phyloP scores from a whole-genome alignment of 129 eudicot genomes.

The Glebionis coronaria region DNA sequence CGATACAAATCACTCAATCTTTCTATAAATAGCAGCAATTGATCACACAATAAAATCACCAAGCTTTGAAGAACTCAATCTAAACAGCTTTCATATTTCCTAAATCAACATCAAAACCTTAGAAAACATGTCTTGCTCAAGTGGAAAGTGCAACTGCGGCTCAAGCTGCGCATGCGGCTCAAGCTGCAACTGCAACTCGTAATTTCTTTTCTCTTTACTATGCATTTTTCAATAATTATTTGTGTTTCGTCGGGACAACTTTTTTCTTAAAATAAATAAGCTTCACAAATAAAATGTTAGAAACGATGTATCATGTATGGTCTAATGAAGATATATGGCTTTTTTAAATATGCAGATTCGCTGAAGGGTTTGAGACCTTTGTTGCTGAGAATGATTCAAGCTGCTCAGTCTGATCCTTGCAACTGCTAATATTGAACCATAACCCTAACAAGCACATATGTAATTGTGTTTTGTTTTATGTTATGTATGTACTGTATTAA shows the following conservation, averaged over 20 bases:
- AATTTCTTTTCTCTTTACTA: constrained; percentile 1
- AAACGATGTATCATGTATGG: too few relatives aligned
- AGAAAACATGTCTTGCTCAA: constrained; percentile 43
- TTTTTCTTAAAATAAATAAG: too few relatives aligned
- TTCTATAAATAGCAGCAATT: constrained; percentile 36
- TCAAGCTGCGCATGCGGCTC: constrained; percentile 70
- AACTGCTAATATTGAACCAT: constrained; percentile 32
- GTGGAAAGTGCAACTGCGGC: constrained; percentile 78
- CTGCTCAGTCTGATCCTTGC: constrained; percentile 75
- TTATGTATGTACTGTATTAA: constrained; percentile 19
- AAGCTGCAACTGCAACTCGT: constrained; percentile 60
- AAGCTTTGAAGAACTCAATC: constrained; percentile 12
- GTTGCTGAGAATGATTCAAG: constrained; percentile 40
- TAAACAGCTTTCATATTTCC: constrained; percentile 9
- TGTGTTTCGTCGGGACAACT: too few relatives aligned
- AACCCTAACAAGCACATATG: too few relatives aligned
- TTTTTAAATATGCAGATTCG: constrained; percentile 23
- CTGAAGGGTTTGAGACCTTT: constrained; percentile 44
- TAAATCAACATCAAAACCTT: constrained; percentile 15
- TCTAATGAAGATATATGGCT: background rate
- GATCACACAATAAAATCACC: constrained; percentile 23
- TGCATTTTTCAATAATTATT: too few relatives aligned
- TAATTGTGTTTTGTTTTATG: constrained; percentile 22
- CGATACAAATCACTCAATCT: constrained; percentile 11
- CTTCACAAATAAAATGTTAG: background rate